Percentiles rank a stretch among this genome's conserved stretches.
phyloP scores from a whole-genome alignment of 78 protist species.

The Anaeramoeba flamelloides region DNA sequence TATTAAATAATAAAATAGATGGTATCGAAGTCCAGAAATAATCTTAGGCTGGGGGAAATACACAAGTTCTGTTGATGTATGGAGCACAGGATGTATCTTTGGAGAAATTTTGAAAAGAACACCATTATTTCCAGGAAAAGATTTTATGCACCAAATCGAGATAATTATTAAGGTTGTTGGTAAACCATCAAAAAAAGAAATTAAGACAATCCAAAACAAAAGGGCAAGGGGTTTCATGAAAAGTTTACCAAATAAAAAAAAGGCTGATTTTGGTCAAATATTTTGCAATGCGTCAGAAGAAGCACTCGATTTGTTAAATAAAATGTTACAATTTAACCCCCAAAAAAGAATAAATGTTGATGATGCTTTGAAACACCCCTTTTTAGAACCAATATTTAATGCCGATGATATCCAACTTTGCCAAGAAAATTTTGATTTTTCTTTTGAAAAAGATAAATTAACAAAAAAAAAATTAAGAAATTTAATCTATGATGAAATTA shows the following conservation, averaged over 20 bases:
- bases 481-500: too few species aligned
- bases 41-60: conserved; percentile 79
- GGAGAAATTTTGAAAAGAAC: too few species aligned
- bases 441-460: too few species aligned
- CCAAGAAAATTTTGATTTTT: too few species aligned
- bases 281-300: conserved; percentile 25
- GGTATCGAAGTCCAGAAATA: conserved; percentile 91
- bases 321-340: conserved; percentile 73
- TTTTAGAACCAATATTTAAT: conserved; percentile 10
- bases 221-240: conserved; percentile 1
- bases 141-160: conserved; percentile 61
- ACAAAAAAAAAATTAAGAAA: too few species aligned
- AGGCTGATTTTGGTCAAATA: not conserved
- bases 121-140: too few species aligned
- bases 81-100: too few species aligned
- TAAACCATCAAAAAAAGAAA: conserved; percentile 53
- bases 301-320: conserved; percentile 62
- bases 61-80: conserved; percentile 8
- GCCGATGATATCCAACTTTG: too few species aligned
- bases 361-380: conserved; percentile 31
- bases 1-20: conserved; percentile 43
- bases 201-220: conserved; percentile 8
- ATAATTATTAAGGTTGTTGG: conserved; percentile 54
- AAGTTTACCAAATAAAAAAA: not conserved
- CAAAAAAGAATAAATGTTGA: conserved; percentile 36